phyloP scores from a whole-genome alignment of 805 yeast genomes.

The Metschnikowia matae region DNA sequence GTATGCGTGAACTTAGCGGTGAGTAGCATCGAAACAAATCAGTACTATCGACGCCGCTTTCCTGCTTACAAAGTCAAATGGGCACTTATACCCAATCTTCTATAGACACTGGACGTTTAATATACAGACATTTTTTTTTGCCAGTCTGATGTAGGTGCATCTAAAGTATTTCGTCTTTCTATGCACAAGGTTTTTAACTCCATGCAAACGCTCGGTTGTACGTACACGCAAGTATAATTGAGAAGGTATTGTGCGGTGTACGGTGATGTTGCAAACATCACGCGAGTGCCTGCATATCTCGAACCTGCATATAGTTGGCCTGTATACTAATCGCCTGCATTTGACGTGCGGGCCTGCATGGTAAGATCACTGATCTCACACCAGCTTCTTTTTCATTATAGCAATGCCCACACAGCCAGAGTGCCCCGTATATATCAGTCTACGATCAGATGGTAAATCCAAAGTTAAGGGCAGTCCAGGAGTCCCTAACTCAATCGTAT shows the following conservation, averaged over 20 bases:
- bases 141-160: too few species aligned
- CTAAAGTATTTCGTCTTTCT: too few species aligned
- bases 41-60: constrained; percentile 40
- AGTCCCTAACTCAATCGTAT: constrained; percentile 47
- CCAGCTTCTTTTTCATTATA: not conserved
- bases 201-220: too few species aligned
- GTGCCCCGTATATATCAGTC: constrained; percentile 29
- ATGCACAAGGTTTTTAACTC: too few species aligned
- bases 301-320: too few species aligned
- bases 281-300: too few species aligned
- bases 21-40: constrained; percentile 51
- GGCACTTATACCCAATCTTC: constrained; percentile 33
- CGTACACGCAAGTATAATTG: too few species aligned
- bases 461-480: constrained; percentile 67
- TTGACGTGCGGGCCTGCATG: not conserved
- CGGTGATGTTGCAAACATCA: not conserved
- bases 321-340: not conserved
- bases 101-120: not conserved
- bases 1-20: constrained; percentile 48
- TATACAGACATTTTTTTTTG: not conserved
- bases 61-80: constrained; percentile 26
- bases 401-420: constrained; percentile 16
- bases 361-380: not conserved
- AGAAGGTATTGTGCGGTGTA: not conserved
- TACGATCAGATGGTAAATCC: constrained; percentile 51